Conservation (phyloP, 2,329 filamentous ascomycete species). For the Colletotrichum nymphaeae region DNA sequence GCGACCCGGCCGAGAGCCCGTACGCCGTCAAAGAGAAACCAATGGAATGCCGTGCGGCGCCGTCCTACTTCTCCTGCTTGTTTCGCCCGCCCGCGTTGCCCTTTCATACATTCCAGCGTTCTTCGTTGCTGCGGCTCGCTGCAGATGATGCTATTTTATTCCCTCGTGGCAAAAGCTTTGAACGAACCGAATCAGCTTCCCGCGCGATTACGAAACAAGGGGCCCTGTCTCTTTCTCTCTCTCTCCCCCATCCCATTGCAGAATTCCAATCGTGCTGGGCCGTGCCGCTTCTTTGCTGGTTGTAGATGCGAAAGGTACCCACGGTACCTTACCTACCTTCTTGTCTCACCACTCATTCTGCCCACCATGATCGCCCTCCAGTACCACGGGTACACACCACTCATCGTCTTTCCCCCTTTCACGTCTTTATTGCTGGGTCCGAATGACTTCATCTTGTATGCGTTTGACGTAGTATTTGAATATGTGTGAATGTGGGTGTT, state of each 20-base stretch:
- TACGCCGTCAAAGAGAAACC: too few species aligned
- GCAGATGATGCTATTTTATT: neutral
- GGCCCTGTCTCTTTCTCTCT: too few species aligned
- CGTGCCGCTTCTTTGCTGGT: slow-evolving; percentile 1
- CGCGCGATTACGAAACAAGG: neutral
- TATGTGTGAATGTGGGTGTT: neutral
- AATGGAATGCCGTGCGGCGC: neutral
- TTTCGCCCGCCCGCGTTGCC: neutral
- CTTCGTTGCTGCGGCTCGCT: neutral
- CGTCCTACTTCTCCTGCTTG: neutral
- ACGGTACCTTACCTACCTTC: neutral
- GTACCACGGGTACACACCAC: neutral
- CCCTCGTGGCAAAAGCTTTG: slow-evolving; percentile 21
- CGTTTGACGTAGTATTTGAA: neutral
- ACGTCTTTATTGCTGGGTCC: neutral
- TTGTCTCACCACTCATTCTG: neutral
- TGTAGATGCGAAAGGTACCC: too few species aligned
- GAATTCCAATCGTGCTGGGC: slow-evolving; percentile 15
- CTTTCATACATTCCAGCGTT: neutral
- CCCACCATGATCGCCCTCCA: neutral
- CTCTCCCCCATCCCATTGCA: slow-evolving; percentile 7
- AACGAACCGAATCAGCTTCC: neutral
- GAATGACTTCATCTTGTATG: slow-evolving; percentile 3
- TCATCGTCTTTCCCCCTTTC: slow-evolving; percentile 7
- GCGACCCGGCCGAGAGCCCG: slow-evolving; percentile 9